phyloP scores from a whole-genome alignment of 176 grass and related monocot genomes.

The Carex littledalei region DNA sequence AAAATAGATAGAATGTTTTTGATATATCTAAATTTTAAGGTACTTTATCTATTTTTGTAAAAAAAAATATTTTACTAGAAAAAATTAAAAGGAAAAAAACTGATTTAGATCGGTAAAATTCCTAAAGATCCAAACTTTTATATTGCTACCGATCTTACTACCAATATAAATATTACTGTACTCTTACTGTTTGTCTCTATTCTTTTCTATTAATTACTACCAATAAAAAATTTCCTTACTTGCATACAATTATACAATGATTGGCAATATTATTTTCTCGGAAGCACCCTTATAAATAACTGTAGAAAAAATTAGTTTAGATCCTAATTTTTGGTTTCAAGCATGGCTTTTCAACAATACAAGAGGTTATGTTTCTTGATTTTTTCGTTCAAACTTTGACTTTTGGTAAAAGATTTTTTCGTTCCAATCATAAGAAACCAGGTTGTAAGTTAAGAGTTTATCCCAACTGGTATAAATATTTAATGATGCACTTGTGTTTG shows the following conservation, averaged over 20 bases:
- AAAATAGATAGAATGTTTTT: no score
- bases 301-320: not conserved
- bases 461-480: not conserved
- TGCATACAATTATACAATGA: not conserved
- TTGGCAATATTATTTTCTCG: not conserved
- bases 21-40: no score
- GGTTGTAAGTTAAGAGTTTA: not conserved
- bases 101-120: no score
- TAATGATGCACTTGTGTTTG: slow-evolving; percentile 1
- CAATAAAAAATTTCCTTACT: no score
- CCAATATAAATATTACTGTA: no score
- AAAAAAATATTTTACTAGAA: no score
- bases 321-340: not conserved
- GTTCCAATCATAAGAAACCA: not conserved
- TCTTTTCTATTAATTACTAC: no score
- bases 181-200: no score
- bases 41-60: no score
- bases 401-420: not conserved
- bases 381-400: not conserved
- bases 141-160: no score
- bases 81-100: no score
- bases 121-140: no score
- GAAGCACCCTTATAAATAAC: not conserved
- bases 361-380: not conserved
- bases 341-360: not conserved